A percentile compares a stretch with the other conserved stretches of the same genome.
phyloP scores from a whole-genome alignment of 1,139 yeast species.

The Geotrichum histeridarum region DNA sequence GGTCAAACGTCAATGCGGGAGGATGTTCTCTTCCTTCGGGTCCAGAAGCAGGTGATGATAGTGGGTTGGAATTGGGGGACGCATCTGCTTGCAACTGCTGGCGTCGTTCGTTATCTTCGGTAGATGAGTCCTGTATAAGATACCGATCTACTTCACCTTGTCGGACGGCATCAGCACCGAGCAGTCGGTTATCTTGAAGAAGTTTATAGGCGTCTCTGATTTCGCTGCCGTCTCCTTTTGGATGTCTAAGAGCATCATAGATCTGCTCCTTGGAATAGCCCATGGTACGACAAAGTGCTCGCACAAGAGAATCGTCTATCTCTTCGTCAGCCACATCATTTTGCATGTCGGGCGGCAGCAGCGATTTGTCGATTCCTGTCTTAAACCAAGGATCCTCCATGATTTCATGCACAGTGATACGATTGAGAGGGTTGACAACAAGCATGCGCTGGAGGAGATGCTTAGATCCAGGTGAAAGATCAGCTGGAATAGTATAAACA shows the following conservation, averaged over 20 bases:
- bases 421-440: conserved; percentile 90
- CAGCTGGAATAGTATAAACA: conserved; percentile 87
- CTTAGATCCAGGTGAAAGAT: conserved; percentile 82
- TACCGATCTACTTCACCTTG: conserved; percentile 35
- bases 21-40: conserved; percentile 28
- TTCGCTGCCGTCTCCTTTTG: conserved; percentile 55
- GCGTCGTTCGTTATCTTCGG: conserved; percentile 16
- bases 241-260: conserved; percentile 58
- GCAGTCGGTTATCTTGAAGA: conserved; percentile 74
- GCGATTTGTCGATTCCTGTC: conserved; percentile 73
- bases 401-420: conserved; percentile 91
- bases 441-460: conserved; percentile 84
- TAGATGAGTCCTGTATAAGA: conserved; percentile 28
- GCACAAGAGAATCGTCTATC: conserved; percentile 74
- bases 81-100: conserved; percentile 13
- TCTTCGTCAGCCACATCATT: conserved; percentile 41
- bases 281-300: conserved; percentile 78
- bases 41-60: conserved; percentile 17
- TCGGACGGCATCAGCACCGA: conserved; percentile 31
- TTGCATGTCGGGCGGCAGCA: conserved; percentile 56
- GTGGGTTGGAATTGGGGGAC: conserved; percentile 8
- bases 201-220: conserved; percentile 86
- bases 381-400: conserved; percentile 97
- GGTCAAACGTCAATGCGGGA: conserved; percentile 36
- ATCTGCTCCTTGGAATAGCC: conserved; percentile 90